Conservation (phyloP, 2,329 filamentous ascomycete genomes). For the Cercospora citrullina region DNA sequence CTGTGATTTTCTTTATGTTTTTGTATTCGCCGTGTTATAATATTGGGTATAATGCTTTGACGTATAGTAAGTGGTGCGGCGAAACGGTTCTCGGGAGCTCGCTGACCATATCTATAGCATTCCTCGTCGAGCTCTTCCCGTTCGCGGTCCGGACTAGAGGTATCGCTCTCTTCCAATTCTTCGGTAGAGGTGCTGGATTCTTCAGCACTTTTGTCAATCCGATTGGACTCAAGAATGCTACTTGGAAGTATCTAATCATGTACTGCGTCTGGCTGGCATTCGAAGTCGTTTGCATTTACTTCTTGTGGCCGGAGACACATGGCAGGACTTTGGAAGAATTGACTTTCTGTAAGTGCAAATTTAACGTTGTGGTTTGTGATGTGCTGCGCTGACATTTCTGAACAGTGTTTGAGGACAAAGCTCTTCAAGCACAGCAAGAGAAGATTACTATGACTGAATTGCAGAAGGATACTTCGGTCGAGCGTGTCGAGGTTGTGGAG, state of each 20-base stretch:
- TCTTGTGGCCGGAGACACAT: slow-evolving; percentile 49
- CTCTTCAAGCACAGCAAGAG: slow-evolving; percentile 7
- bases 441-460: slow-evolving; percentile 8
- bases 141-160: slow-evolving; percentile 60
- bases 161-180: slow-evolving; percentile 59
- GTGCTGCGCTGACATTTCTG: neutral
- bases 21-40: slow-evolving; percentile 61
- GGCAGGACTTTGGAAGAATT: slow-evolving; percentile 49
- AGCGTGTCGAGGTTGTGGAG: neutral
- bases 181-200: slow-evolving; percentile 53
- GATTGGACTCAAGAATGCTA: slow-evolving; percentile 46
- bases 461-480: neutral
- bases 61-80: slow-evolving; percentile 48
- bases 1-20: slow-evolving; percentile 48
- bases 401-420: slow-evolving; percentile 34
- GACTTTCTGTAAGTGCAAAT: slow-evolving; percentile 44
- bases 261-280: slow-evolving; percentile 48
- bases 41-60: slow-evolving; percentile 65
- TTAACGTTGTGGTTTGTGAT: neutral
- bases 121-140: slow-evolving; percentile 61
- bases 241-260: slow-evolving; percentile 49
- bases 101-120: slow-evolving; percentile 36
- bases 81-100: neutral
- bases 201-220: slow-evolving; percentile 53
- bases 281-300: slow-evolving; percentile 47